phyloP scores from a whole-genome alignment of 768 basidiomycete genomes.

The Russula griseocarnosa region DNA sequence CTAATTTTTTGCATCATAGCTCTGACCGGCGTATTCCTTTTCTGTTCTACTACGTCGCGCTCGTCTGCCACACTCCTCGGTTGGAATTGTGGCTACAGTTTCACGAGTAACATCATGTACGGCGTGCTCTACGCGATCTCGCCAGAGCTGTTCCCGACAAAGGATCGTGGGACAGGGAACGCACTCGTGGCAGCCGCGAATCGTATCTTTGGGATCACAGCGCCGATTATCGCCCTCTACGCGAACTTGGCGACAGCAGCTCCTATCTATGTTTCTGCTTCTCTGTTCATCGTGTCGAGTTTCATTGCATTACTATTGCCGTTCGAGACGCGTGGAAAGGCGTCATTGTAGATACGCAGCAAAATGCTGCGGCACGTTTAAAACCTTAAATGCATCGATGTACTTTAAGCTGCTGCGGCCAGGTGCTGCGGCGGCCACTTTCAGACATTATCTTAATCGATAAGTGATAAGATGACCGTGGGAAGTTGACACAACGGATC shows the following conservation, averaged over 20 bases:
- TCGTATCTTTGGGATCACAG: constrained; percentile 54
- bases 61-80: constrained; percentile 48
- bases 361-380: background rate
- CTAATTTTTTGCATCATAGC: too few species aligned
- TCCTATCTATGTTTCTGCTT: constrained; percentile 55
- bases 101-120: constrained; percentile 53
- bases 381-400: background rate
- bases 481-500: background rate
- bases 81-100: constrained; percentile 58
- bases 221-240: constrained; percentile 50
- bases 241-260: constrained; percentile 47
- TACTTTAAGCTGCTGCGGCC: background rate
- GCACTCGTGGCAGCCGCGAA: constrained; percentile 46
- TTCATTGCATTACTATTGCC: constrained; percentile 49
- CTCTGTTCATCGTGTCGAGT: constrained; percentile 48
- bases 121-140: constrained; percentile 42
- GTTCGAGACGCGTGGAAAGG: constrained; percentile 53
- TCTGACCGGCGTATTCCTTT: constrained; percentile 38
- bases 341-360: constrained; percentile 38
- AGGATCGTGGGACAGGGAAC: constrained; percentile 52
- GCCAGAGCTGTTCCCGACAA: constrained; percentile 54
- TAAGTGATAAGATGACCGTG: background rate
- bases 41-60: constrained; percentile 48
- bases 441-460: too few species aligned
- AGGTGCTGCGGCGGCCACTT: too few species aligned